phyloP scores from a whole-genome alignment of 2,329 filamentous ascomycete species.

The Didymella keratinophila region DNA sequence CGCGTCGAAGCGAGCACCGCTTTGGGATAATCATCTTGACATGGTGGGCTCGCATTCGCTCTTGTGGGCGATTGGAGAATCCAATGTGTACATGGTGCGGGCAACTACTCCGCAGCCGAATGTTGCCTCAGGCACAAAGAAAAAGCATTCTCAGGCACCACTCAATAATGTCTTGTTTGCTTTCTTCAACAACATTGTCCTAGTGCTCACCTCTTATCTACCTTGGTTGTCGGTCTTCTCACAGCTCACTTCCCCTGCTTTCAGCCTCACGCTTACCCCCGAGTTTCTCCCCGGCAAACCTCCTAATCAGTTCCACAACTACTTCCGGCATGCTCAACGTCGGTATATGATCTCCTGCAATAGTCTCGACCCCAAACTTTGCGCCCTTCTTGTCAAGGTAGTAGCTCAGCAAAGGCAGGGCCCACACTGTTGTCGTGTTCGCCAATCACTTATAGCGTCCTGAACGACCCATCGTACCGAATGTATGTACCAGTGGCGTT shows the following conservation, averaged over 20 bases:
- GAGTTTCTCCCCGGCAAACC: constrained; percentile 17
- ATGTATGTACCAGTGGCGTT: constrained; percentile 35
- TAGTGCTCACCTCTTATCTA: background rate
- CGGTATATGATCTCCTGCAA: constrained; percentile 33
- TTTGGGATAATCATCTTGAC: background rate
- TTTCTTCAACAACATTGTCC: background rate
- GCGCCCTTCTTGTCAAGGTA: constrained; percentile 30
- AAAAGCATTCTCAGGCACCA: background rate
- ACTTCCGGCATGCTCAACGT: constrained; percentile 36
- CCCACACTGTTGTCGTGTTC: constrained; percentile 32
- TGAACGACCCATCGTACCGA: constrained; percentile 37
- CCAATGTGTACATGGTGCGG: background rate
- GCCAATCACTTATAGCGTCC: constrained; percentile 32
- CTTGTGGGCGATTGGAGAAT: background rate
- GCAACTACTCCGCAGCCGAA: background rate
- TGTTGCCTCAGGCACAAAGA: background rate
- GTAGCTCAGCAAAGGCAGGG: constrained; percentile 24
- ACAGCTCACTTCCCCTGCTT: background rate
- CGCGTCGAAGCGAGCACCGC: background rate
- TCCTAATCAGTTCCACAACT: constrained; percentile 27
- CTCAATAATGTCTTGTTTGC: background rate
- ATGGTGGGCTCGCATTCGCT: background rate
- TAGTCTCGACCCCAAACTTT: constrained; percentile 23
- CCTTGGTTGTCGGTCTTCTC: background rate
- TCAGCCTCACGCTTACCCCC: background rate